These are phyloP conservation scores for Cotoneaster glaucophyllus DNA, from an alignment of 306 rosid species.

Conservation along the genomic window DNA sequence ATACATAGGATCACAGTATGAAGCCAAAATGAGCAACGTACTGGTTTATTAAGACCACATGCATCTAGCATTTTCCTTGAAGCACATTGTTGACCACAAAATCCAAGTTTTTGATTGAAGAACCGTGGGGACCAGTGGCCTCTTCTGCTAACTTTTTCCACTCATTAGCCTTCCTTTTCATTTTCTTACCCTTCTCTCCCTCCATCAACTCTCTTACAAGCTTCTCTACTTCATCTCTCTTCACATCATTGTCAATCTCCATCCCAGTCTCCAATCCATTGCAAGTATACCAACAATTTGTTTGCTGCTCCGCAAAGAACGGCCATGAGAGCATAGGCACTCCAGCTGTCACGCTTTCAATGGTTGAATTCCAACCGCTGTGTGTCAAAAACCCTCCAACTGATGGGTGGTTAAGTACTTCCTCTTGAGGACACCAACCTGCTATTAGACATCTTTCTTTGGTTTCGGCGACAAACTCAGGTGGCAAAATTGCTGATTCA, in stretches of 20 bases:
- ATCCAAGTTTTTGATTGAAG: background rate
- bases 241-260: background rate
- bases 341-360: background rate
- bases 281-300: background rate
- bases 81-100: too few relatives aligned
- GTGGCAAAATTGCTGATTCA: too few relatives aligned
- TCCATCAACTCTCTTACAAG: constrained; percentile 4
- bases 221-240: constrained; percentile 3
- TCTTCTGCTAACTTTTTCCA: background rate
- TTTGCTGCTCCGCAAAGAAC: background rate
- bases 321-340: constrained; percentile 15
- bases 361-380: too few relatives aligned
- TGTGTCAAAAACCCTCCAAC: too few relatives aligned
- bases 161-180: background rate
- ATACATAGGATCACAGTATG: too few relatives aligned
- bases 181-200: constrained; percentile 3
- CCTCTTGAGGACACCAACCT: too few relatives aligned
- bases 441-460: too few relatives aligned
- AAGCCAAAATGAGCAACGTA: too few relatives aligned
- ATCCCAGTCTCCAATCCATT: constrained; percentile 2
- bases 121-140: background rate
- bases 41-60: too few relatives aligned
- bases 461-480: too few relatives aligned
- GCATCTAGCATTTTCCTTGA: too few relatives aligned
- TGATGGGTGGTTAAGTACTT: too few relatives aligned